These are phyloP conservation scores for Schizothecium vesticola DNA, from an alignment of 495 filamentous ascomycete species.

Conservation along the genomic window DNA sequence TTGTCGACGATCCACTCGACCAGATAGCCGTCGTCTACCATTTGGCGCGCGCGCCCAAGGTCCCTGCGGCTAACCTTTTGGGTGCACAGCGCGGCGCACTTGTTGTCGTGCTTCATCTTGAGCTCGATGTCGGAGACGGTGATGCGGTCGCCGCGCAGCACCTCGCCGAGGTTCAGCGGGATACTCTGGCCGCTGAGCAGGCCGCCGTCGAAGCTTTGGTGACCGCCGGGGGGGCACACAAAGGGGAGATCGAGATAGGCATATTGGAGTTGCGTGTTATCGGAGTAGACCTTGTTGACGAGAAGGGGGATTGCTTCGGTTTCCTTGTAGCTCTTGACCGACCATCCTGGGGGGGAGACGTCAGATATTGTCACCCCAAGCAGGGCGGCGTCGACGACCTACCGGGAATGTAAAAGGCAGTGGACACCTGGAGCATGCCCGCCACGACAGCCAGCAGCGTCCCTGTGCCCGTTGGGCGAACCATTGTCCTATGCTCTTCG, in stretches of 20 bases:
- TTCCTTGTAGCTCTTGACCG: conserved; percentile 74
- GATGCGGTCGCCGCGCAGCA: conserved; percentile 86
- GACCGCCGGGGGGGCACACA: conserved; percentile 76
- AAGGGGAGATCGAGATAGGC: conserved; percentile 92
- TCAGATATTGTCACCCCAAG: background rate
- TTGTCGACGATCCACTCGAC: conserved; percentile 97
- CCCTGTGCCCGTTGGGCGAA: conserved; percentile 18
- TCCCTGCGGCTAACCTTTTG: conserved; percentile 58
- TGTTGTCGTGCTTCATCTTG: conserved; percentile 70
- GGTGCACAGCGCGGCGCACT: conserved; percentile 72
- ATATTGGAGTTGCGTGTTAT: conserved; percentile 87
- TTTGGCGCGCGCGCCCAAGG: conserved; percentile 63
- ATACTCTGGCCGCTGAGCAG: conserved; percentile 77
- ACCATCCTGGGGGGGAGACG: conserved; percentile 50
- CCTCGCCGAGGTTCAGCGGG: conserved; percentile 87
- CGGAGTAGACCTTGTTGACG: conserved; percentile 95
- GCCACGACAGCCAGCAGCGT: conserved; percentile 27
- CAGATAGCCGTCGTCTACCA: conserved; percentile 80
- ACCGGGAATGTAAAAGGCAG: conserved; percentile 80
- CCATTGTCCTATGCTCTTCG: conserved; percentile 20
- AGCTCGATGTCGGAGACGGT: conserved; percentile 85
- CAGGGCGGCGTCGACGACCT: conserved; percentile 20
- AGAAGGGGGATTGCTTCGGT: conserved; percentile 77
- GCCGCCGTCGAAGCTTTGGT: conserved; percentile 59
- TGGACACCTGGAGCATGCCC: conserved; percentile 27